Percentiles rank a stretch among this genome's conserved stretches.
These are phyloP conservation scores for Emmonsiellopsis sp. DNA, from an alignment of 2,329 filamentous ascomycete genomes.

Conservation along the genomic window DNA sequence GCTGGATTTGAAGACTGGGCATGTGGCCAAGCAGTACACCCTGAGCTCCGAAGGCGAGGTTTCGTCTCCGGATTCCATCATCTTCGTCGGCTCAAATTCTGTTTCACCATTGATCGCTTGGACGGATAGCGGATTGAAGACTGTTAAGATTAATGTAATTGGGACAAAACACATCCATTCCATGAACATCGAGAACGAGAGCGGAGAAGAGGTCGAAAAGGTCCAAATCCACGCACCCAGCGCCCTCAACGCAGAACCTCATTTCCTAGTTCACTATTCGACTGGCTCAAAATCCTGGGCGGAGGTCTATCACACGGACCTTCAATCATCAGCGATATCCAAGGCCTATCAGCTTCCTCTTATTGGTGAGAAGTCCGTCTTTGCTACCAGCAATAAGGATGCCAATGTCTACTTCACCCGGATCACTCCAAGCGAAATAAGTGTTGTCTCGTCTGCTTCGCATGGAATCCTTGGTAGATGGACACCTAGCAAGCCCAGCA, in stretches of 20 bases:
- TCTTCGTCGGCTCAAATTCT: conserved; percentile 32
- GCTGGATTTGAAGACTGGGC: conserved; percentile 64
- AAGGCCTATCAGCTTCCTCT: conserved; percentile 74
- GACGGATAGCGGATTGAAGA: conserved; percentile 34
- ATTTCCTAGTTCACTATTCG: conserved; percentile 77
- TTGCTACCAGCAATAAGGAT: conserved; percentile 67
- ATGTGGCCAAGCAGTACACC: conserved; percentile 59
- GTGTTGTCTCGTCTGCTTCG: conserved; percentile 65
- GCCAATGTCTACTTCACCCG: conserved; percentile 85
- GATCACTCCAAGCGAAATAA: conserved; percentile 63
- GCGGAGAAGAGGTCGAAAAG: conserved; percentile 40
- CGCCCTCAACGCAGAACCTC: conserved; percentile 59
- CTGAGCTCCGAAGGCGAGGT: conserved; percentile 69
- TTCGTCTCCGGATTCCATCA: conserved; percentile 27
- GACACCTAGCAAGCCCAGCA: conserved; percentile 44
- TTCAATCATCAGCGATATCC: conserved; percentile 57
- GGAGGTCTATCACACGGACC: conserved; percentile 74
- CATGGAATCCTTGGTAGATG: conserved; percentile 68
- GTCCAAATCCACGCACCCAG: conserved; percentile 64
- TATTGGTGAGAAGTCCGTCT: conserved; percentile 59
- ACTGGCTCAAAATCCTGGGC: conserved; percentile 65
- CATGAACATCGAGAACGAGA: conserved; percentile 30
- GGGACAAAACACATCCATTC: conserved; percentile 32
- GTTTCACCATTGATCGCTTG: conserved; percentile 35
- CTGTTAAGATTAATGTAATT: conserved; percentile 36